Evolutionary conservation across 2,329 filamentous ascomycete genomes (phyloP).

Genomic region (Aspergillus sp.): DNA sequence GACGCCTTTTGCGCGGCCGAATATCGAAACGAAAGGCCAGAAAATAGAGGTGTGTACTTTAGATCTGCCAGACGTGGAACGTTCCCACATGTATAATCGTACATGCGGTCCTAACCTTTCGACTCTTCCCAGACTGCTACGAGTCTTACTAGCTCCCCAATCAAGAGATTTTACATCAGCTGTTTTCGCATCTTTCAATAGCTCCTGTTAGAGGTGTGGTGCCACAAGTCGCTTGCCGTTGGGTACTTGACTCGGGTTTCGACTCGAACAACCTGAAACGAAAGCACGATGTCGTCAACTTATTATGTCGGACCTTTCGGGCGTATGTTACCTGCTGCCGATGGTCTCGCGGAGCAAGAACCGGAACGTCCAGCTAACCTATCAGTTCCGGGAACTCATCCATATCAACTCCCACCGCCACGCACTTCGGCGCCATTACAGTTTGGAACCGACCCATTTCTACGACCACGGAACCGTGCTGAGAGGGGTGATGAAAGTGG

Average conservation of each 20-base stretch:
- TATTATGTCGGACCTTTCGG: conserved; percentile 42
- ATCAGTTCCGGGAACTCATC: conserved; percentile 31
- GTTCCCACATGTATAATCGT: background rate
- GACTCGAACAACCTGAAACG: background rate
- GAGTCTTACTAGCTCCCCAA: background rate
- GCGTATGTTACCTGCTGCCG: conserved; percentile 36
- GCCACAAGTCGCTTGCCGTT: background rate
- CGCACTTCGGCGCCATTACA: conserved; percentile 33
- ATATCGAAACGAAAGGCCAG: background rate
- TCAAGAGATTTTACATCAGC: background rate
- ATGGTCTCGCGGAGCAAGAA: conserved; percentile 27
- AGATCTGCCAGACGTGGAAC: too few species aligned
- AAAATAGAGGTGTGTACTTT: background rate
- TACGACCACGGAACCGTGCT: conserved; percentile 25
- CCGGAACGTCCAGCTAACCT: conserved; percentile 31
- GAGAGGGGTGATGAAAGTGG: conserved; percentile 25
- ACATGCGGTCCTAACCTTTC: background rate
- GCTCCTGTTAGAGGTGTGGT: background rate
- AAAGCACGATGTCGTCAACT: conserved; percentile 32
- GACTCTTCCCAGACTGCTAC: background rate
- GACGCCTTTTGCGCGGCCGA: background rate
- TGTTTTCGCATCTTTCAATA: background rate
- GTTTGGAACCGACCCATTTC: conserved; percentile 36
- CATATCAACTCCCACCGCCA: conserved; percentile 44
- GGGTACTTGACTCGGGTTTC: background rate